phyloP scores from a whole-genome alignment of 2,329 filamentous ascomycete genomes.

The Trichoderma semiorbis region DNA sequence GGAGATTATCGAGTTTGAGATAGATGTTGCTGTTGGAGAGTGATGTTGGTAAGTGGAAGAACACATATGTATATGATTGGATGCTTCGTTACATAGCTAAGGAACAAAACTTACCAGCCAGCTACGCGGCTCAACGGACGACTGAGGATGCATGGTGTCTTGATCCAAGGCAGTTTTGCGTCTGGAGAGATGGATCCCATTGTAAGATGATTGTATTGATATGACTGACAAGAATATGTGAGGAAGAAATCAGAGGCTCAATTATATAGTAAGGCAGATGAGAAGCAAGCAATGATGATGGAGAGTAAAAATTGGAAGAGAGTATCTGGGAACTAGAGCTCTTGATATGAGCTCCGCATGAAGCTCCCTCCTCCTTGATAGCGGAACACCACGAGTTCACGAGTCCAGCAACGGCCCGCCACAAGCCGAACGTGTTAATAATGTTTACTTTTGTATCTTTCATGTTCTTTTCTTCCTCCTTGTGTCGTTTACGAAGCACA shows the following conservation, averaged over 20 bases:
- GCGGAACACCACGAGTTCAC: background rate
- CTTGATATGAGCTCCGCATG: background rate
- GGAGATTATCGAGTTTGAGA: slow-evolving; percentile 81
- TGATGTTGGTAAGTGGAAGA: background rate
- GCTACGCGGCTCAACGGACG: slow-evolving; percentile 63
- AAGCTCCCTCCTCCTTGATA: background rate
- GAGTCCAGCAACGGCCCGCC: background rate
- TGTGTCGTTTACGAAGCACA: background rate
- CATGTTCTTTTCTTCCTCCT: background rate
- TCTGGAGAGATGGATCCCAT: slow-evolving; percentile 43
- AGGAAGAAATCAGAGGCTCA: background rate
- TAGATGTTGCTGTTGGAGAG: slow-evolving; percentile 60
- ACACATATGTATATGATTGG: background rate
- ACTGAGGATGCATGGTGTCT: slow-evolving; percentile 69
- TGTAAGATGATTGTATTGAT: slow-evolving; percentile 8
- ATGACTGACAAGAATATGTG: background rate
- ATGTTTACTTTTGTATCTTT: background rate
- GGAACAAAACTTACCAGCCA: slow-evolving; percentile 56
- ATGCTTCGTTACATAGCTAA: background rate
- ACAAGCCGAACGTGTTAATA: background rate
- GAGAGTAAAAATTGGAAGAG: background rate
- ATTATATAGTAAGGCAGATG: background rate
- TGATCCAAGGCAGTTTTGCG: slow-evolving; percentile 58
- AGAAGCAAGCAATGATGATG: background rate
- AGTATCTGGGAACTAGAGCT: slow-evolving; percentile 2